phyloP scores from a whole-genome alignment of 148 eudicot genomes.

The Camellia japonica region DNA sequence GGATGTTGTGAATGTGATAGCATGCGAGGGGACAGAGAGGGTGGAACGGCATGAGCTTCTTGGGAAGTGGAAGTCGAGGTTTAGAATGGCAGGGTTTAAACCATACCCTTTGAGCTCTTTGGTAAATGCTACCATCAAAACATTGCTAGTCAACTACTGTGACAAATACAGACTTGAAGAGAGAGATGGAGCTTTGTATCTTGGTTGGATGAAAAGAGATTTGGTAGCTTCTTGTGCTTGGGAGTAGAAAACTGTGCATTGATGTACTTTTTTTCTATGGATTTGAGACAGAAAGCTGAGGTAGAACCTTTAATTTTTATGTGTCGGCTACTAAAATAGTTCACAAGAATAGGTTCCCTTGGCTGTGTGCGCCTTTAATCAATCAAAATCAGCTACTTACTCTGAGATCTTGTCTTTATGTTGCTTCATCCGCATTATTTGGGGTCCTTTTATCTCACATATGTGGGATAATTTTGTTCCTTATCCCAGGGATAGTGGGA shows the following conservation, averaged over 20 bases:
- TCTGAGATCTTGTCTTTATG: not conserved
- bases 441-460: too few relatives aligned
- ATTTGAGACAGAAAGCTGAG: not conserved
- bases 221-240: conserved; percentile 41
- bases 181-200: conserved; percentile 37
- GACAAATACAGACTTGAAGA: conserved; percentile 33
- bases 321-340: conserved; percentile 1
- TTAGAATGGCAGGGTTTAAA: conserved; percentile 35
- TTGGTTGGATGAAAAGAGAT: conserved; percentile 42
- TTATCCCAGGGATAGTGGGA: too few relatives aligned
- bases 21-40: conserved; percentile 47
- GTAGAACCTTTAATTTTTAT: not conserved
- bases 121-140: conserved; percentile 37
- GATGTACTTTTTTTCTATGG: not conserved
- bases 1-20: conserved; percentile 49
- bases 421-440: too few relatives aligned
- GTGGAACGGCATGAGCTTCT: conserved; percentile 44
- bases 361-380: not conserved
- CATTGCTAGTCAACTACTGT: conserved; percentile 25
- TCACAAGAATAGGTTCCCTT: not conserved
- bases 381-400: not conserved
- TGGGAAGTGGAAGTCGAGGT: conserved; percentile 38
- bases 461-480: too few relatives aligned
- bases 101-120: conserved; percentile 34
- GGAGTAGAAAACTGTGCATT: conserved; percentile 17